Base-by-base conservation (phyloP, 129 eudicot species). In the Centella asiatica region DNA sequence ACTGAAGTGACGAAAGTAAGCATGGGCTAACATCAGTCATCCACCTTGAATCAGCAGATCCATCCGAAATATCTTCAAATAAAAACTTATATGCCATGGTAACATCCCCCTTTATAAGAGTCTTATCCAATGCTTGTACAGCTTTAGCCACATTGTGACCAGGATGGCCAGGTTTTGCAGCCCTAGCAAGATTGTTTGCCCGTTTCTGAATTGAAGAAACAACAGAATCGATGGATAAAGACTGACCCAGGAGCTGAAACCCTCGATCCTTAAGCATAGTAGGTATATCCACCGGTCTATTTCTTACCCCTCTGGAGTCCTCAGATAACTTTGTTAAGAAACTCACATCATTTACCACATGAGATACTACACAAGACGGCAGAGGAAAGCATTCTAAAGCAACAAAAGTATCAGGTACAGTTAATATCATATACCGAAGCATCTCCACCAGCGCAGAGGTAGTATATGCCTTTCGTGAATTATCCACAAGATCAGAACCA, bases 371-470 rank as follows among this genome's bases (percentile, higher is more conserved):
- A 67, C 72, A 77, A 25, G 78, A 64, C 13, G 95, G 99, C 56
- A 93, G 44, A 8, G 90, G 95, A 70, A 93, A 93, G 73, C 88
- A 84, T 76, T 85, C 90, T 70, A 87, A 58, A 44, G 92, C 79
- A 42, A 93, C 95, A 73, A 93, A 93, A 66, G 99, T 84, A 76
- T 93, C 99, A 2, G 99, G 99, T 17, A 87, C 99, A 25, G 85
- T 78, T 19, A 84, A 83, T 64, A 93, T 73, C 44, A 93, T 67
- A 77, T 87, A 93, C 23, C 90, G 95, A 68, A 93, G 92, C 84
- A 93, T 80, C 74, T 93, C 99, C 39, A 75, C 81, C 36, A 93
- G 76, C 57, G 95, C 95, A 68, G 99, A 67, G 47, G 64, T 76
- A 13, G 95, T 87, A 70, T 93, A 93, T 7, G 88, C 92, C 76